These are phyloP conservation scores for Echites panduratus DNA, from an alignment of 257 asterid species.

Conservation along the genomic window DNA sequence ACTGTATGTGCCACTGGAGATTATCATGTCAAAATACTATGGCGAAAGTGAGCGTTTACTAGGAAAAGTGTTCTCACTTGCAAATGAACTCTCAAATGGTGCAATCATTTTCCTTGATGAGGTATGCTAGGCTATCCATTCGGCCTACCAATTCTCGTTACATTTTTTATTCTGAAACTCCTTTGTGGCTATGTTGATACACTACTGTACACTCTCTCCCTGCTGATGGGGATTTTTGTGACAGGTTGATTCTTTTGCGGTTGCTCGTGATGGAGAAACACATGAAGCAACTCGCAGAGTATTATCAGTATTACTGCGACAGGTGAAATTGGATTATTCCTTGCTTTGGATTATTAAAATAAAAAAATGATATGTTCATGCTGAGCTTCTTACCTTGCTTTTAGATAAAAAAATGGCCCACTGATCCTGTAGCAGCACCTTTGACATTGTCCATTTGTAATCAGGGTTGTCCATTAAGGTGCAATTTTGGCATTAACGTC, in stretches of 20 bases:
- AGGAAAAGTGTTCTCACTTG: conserved; percentile 88
- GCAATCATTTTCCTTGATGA: conserved; percentile 89
- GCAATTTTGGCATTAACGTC: conserved; percentile 1
- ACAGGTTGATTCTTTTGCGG: conserved; percentile 95
- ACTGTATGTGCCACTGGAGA: conserved; percentile 87
- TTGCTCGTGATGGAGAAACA: conserved; percentile 83
- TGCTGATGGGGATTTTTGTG: not conserved
- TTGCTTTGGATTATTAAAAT: not conserved
- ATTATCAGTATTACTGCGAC: conserved; percentile 78
- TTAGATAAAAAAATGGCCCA: not conserved
- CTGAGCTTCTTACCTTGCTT: not conserved
- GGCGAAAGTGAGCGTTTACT: conserved; percentile 94
- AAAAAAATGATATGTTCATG: not conserved
- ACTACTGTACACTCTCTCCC: not conserved
- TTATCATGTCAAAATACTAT: conserved; percentile 83
- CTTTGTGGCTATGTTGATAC: not conserved
- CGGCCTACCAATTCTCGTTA: not conserved
- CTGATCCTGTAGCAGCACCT: not conserved
- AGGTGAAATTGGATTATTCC: conserved; percentile 41
- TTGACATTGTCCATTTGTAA: not conserved
- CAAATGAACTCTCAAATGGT: conserved; percentile 77
- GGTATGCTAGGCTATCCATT: conserved; percentile 34
- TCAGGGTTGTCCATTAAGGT: not conserved
- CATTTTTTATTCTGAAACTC: not conserved
- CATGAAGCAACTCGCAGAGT: conserved; percentile 95